Evolutionary conservation across 2,329 filamentous ascomycete genomes (phyloP), one percentile per base, ranked within the genome.

Genomic region (Cordyceps tenuipes): DNA sequence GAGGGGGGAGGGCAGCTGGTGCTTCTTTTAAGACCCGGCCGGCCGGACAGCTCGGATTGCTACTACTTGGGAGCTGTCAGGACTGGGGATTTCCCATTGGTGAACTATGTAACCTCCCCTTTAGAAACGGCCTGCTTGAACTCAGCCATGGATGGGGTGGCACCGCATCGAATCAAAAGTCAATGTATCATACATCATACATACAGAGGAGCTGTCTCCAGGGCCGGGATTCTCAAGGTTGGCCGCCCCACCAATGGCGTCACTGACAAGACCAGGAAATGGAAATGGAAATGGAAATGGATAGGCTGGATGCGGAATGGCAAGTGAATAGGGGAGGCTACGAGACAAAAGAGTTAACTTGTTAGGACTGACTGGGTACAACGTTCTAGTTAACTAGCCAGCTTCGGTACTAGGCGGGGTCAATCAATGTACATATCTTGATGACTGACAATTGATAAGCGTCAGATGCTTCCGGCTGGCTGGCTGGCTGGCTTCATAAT

Each of bases 211-310:
- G 39, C n/a, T n/a, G n/a, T n/a, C n/a, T 41, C 21, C 57, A 21
- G 51, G 29, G 29, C 29, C 29, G 29, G 29, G 26, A 43, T 29
- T 44, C n/a, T 60, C 44, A 47, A 60, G 50, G 31, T 55, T 49
- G 29, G 43, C n/a, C 55, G 58, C 58, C 50, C 58, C 58, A 60
- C 58, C 58, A 53, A 60, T 60, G 58, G 51, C 58, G 58, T 60
- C 58, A 60, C 58, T 26, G 17, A 43, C 23, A 41, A 57, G 44
- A 21, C 34, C 9, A 36, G 34, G 34, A 36, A 46, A 49, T n/a
- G n/a, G 23, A 23, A 4, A 23, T 23, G 23, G 23, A 23, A 23
- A 23, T 23, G 34, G 34, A 36, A 34, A 49, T 15, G 31, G 17
- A 15, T 34, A 13, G 47, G 19, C 19, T 26, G 17, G n/a, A n/a